Evolutionary conservation across 441 rosid species (phyloP).

Genomic region (Theobroma grandiflorum): DNA sequence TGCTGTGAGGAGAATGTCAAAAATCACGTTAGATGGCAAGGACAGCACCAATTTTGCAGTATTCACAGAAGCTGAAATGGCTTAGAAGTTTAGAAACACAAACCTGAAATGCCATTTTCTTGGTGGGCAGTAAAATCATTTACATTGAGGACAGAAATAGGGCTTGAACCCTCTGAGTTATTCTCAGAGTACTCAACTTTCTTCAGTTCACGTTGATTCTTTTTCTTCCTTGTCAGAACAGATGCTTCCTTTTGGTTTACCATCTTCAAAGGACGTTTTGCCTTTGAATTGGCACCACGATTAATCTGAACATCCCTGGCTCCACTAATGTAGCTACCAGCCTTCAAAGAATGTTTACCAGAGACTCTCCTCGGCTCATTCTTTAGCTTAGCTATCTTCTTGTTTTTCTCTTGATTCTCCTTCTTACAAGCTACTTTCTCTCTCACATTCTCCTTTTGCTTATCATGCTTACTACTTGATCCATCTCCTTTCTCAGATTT

Average conservation of each 20-base stretch:
- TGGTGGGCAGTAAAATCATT: constrained; percentile 45
- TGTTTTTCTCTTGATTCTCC: constrained; percentile 41
- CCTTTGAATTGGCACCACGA: constrained; percentile 26
- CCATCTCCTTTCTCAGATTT: constrained; percentile 41
- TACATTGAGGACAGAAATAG: constrained; percentile 64
- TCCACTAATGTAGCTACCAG: constrained; percentile 37
- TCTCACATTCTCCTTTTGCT: constrained; percentile 35
- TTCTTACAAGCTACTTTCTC: constrained; percentile 33
- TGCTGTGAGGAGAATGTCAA: constrained; percentile 22
- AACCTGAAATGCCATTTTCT: constrained; percentile 53
- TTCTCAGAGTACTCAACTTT: constrained; percentile 28
- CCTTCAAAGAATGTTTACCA: constrained; percentile 34
- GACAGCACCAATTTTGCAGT: background rate
- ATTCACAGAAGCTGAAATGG: background rate
- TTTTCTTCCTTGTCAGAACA: constrained; percentile 41
- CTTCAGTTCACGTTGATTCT: constrained; percentile 31
- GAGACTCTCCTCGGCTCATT: constrained; percentile 56
- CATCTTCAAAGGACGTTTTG: constrained; percentile 34
- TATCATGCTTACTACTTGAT: constrained; percentile 30
- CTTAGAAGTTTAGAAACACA: constrained; percentile 21
- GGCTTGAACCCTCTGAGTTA: constrained; percentile 54
- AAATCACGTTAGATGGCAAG: background rate
- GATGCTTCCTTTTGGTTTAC: constrained; percentile 42
- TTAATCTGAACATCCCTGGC: constrained; percentile 30
- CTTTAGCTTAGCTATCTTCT: constrained; percentile 48